A percentile compares a stretch with the other conserved stretches of the same genome.
phyloP scores from a whole-genome alignment of 2,329 filamentous ascomycete genomes.

The Penicillium sp. region DNA sequence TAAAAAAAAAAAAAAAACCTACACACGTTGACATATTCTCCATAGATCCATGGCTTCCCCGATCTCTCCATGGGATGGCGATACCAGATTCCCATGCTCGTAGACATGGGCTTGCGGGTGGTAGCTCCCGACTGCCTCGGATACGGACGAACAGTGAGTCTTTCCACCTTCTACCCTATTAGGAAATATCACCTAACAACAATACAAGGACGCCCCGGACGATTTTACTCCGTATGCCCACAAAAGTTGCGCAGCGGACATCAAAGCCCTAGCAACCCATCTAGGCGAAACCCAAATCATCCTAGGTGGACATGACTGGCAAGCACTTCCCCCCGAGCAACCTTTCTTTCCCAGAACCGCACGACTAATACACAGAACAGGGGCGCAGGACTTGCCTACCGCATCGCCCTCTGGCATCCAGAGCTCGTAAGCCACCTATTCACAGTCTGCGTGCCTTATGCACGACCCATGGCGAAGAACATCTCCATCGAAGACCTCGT shows the following conservation, averaged over 20 bases:
- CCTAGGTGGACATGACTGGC: conserved; percentile 87
- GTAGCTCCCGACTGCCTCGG: conserved; percentile 84
- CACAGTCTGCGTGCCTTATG: conserved; percentile 75
- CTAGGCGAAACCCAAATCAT: conserved; percentile 62
- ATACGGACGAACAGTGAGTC: conserved; percentile 68
- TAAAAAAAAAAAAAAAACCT: background rate
- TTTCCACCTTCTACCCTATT: background rate
- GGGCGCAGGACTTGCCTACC: conserved; percentile 77
- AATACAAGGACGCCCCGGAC: conserved; percentile 56
- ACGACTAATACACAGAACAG: conserved; percentile 28
- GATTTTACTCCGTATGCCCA: conserved; percentile 63
- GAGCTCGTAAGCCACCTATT: conserved; percentile 72
- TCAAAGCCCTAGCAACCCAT: conserved; percentile 67
- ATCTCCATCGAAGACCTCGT: conserved; percentile 61
- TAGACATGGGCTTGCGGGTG: conserved; percentile 70
- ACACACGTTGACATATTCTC: background rate
- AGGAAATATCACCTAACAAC: conserved; percentile 30
- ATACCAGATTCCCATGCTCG: conserved; percentile 76
- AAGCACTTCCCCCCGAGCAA: conserved; percentile 6
- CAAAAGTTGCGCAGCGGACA: conserved; percentile 71
- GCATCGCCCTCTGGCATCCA: conserved; percentile 70
- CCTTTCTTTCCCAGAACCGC: background rate
- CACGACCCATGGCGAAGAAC: conserved; percentile 53
- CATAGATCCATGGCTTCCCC: conserved; percentile 72
- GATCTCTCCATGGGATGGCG: conserved; percentile 85